A percentile compares a stretch with the other conserved stretches of the same genome.
These are phyloP conservation scores for Achaetomium macrosporum DNA, from an alignment of 2,329 filamentous ascomycete genomes.

Conservation along the genomic window DNA sequence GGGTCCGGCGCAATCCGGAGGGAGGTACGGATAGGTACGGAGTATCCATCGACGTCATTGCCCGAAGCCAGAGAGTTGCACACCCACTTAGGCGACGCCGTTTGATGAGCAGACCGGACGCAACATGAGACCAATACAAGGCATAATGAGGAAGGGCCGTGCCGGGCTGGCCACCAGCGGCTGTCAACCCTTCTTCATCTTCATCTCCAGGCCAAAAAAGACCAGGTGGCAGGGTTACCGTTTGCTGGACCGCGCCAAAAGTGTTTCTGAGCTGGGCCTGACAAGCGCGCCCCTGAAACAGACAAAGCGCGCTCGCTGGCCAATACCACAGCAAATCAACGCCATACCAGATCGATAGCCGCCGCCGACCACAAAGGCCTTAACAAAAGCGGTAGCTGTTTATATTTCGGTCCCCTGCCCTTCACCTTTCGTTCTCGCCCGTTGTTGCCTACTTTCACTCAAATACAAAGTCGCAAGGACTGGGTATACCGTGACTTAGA, in stretches of 20 bases:
- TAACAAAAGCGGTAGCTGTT: conserved; percentile 12
- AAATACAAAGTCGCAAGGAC: neutral
- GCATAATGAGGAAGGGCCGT: conserved; percentile 12
- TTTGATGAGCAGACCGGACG: conserved; percentile 10
- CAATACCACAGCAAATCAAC: conserved; percentile 17
- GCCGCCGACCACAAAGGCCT: conserved; percentile 3
- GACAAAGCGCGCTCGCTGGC: conserved; percentile 14
- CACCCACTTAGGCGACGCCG: neutral
- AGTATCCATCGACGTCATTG: conserved; percentile 11
- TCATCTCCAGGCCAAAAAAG: conserved; percentile 1
- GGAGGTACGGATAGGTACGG: neutral
- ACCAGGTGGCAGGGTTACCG: conserved; percentile 7
- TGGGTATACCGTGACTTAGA: neutral
- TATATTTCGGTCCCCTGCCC: conserved; percentile 8
- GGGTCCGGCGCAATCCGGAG: neutral
- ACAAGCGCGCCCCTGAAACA: conserved; percentile 24
- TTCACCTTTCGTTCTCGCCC: neutral
- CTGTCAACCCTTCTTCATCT: neutral
- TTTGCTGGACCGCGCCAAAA: conserved; percentile 17
- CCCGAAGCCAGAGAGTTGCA: conserved; percentile 2
- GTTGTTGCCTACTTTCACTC: neutral
- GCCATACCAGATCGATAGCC: conserved; percentile 7
- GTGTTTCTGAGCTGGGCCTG: conserved; percentile 14
- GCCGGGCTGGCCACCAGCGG: neutral
- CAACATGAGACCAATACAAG: conserved; percentile 15